Conservation (phyloP, 2,329 filamentous ascomycete species). For the Pestalotiopsis fici region DNA sequence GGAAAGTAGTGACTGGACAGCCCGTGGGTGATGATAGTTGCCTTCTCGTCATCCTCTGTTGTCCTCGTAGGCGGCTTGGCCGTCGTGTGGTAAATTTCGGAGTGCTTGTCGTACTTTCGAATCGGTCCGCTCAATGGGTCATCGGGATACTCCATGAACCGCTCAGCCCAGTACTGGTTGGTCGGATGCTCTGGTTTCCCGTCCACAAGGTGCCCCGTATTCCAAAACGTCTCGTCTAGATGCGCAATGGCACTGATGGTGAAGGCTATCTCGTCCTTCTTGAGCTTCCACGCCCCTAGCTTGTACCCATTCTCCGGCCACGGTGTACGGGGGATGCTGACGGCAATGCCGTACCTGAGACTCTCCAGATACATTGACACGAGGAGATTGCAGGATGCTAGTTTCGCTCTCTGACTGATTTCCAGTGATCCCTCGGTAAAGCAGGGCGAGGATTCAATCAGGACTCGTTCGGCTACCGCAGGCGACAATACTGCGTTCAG, state of each 20-base stretch:
- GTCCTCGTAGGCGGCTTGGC: background rate
- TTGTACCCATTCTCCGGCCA: constrained; percentile 16
- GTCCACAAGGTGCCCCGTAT: constrained; percentile 19
- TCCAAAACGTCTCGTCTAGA: constrained; percentile 29
- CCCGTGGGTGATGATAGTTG: background rate
- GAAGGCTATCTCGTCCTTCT: constrained; percentile 23
- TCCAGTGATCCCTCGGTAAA: too few relatives aligned
- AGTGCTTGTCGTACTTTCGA: constrained; percentile 7
- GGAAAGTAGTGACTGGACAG: background rate
- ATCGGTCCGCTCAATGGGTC: constrained; percentile 26
- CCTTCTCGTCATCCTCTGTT: background rate
- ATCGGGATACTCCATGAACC: constrained; percentile 32
- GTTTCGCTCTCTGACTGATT: background rate
- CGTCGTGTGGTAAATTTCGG: background rate
- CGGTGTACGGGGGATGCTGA: too few relatives aligned
- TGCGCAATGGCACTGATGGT: constrained; percentile 24
- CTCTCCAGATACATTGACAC: background rate
- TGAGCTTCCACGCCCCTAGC: constrained; percentile 26
- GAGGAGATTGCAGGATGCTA: background rate
- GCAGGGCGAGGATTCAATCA: too few relatives aligned
- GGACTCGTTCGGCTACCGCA: too few relatives aligned
- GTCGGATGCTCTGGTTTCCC: constrained; percentile 23
- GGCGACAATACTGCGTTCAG: background rate
- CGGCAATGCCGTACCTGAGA: background rate
- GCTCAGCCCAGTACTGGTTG: constrained; percentile 33